Evolutionary conservation across 768 basidiomycete genomes (phyloP).

Genomic region (Dentipellis fragilis): DNA sequence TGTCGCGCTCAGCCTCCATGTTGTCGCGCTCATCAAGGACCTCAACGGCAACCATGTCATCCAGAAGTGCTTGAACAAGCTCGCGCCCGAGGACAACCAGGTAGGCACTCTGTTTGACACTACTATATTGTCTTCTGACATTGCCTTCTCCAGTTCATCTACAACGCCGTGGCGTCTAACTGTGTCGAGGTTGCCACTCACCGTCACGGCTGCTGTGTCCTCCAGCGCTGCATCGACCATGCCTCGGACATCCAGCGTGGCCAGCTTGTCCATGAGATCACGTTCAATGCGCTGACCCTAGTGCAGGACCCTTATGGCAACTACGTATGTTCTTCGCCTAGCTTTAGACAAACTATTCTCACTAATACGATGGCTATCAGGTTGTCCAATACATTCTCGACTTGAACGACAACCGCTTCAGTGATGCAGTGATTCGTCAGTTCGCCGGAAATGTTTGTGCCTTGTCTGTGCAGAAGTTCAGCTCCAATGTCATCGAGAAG

Average conservation of each 20-base stretch:
- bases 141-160: constrained; percentile 66
- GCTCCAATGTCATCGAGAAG: constrained; percentile 98
- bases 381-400: constrained; percentile 98
- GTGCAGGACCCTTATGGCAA: constrained; percentile 97
- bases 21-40: constrained; percentile 98
- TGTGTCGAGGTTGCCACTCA: constrained; percentile 98
- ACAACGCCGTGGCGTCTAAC: constrained; percentile 97
- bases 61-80: constrained; percentile 97
- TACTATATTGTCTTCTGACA: not conserved
- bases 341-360: not conserved
- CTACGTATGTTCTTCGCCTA: constrained; percentile 44
- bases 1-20: constrained; percentile 90
- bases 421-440: constrained; percentile 93
- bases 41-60: constrained; percentile 96
- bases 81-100: constrained; percentile 98
- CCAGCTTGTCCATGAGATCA: constrained; percentile 97
- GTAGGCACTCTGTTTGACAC: constrained; percentile 26
- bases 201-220: constrained; percentile 95
- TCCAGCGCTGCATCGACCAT: constrained; percentile 97
- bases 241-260: constrained; percentile 92
- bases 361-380: constrained; percentile 26
- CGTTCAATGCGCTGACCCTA: constrained; percentile 92
- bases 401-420: constrained; percentile 96
- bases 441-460: constrained; percentile 97
- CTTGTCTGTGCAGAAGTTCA: constrained; percentile 97